These are phyloP conservation scores for Benincasa hispida DNA, from an alignment of 306 rosid genomes.

Conservation along the genomic window DNA sequence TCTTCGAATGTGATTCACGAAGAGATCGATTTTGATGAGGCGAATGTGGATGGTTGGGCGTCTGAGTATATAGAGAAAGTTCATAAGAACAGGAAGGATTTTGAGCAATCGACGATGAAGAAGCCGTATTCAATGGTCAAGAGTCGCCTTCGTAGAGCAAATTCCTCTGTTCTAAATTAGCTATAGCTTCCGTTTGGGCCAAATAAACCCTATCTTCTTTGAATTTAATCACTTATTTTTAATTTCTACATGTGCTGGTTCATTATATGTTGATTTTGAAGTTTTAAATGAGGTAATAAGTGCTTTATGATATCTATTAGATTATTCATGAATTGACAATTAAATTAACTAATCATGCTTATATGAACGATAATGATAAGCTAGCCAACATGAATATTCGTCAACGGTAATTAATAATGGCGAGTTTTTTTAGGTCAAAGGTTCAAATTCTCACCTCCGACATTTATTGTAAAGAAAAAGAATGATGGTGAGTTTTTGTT, in stretches of 20 bases:
- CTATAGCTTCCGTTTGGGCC: too few species aligned
- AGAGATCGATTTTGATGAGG: slow-evolving; percentile 25
- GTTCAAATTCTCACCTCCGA: too few species aligned
- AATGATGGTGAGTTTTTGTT: too few species aligned
- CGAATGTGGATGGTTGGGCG: slow-evolving; percentile 46
- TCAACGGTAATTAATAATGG: too few species aligned
- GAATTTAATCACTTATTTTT: background rate
- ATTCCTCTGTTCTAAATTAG: background rate
- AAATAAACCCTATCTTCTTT: background rate
- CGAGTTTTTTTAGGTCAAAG: too few species aligned
- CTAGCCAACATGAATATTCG: too few species aligned
- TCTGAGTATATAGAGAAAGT: slow-evolving; percentile 41
- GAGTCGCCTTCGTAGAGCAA: background rate
- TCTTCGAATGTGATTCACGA: slow-evolving; percentile 17
- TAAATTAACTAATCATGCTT: too few species aligned
- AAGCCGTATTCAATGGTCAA: background rate
- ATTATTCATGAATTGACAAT: too few species aligned
- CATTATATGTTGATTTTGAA: background rate
- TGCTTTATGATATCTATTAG: background rate
- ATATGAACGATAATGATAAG: too few species aligned
- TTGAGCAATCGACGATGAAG: slow-evolving; percentile 3
- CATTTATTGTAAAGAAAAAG: too few species aligned
- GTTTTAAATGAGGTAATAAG: background rate
- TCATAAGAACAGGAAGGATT: slow-evolving; percentile 25
- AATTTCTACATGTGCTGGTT: background rate